These are phyloP conservation scores for Aspergillus unguis DNA, from an alignment of 2,329 filamentous ascomycete genomes.

Conservation along the genomic window DNA sequence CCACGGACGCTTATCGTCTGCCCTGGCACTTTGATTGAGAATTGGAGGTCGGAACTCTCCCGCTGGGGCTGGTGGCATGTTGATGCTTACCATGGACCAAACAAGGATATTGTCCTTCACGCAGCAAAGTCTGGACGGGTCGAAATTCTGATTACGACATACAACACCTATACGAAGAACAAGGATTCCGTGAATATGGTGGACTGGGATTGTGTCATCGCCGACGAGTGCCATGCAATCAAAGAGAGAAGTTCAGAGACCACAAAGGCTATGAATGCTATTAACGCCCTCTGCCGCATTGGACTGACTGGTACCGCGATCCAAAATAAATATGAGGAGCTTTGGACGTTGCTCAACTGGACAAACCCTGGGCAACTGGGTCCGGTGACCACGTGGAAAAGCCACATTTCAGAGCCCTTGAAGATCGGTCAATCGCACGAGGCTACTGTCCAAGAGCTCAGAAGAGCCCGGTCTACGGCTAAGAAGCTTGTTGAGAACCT, in stretches of 20 bases:
- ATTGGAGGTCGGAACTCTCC: conserved; percentile 82
- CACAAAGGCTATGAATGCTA: conserved; percentile 80
- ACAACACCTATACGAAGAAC: conserved; percentile 78
- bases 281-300: conserved; percentile 89
- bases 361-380: conserved; percentile 76
- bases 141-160: conserved; percentile 93
- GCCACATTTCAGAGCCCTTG: conserved; percentile 72
- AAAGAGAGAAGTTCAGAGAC: conserved; percentile 76
- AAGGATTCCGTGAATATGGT: conserved; percentile 76
- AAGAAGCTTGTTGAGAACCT: conserved; percentile 82
- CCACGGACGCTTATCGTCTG: conserved; percentile 81
- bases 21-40: conserved; percentile 80
- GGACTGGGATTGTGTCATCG: conserved; percentile 89
- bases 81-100: conserved; percentile 74
- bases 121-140: conserved; percentile 71
- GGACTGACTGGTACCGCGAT: conserved; percentile 94
- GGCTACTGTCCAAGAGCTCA: conserved; percentile 78
- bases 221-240: conserved; percentile 87
- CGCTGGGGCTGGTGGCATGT: conserved; percentile 97
- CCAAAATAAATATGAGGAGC: conserved; percentile 95
- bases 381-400: conserved; percentile 70
- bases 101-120: conserved; percentile 66
- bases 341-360: conserved; percentile 97
- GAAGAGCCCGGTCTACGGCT: conserved; percentile 74
- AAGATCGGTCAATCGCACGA: conserved; percentile 89